These are phyloP conservation scores for Henckelia pumila DNA, from an alignment of 257 asterid genomes.

Conservation along the genomic window DNA sequence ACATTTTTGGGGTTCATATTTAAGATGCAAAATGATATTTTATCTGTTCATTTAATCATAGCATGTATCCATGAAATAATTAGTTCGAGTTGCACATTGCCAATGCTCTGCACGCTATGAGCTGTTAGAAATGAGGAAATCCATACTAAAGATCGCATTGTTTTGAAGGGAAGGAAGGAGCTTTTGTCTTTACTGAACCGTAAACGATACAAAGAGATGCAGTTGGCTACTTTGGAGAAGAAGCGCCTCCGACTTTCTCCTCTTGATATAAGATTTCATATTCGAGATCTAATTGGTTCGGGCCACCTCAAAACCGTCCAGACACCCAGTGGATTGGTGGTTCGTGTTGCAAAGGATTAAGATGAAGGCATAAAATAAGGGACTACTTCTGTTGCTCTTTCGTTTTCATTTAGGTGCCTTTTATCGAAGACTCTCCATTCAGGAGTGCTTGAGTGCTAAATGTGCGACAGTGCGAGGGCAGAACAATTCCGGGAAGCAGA, in stretches of 20 bases:
- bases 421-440: no score
- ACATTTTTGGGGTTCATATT: slow-evolving; percentile 4
- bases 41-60: neutral
- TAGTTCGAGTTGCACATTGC: no score
- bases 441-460: neutral
- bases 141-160: no score
- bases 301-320: slow-evolving; percentile 77
- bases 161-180: slow-evolving; percentile 82
- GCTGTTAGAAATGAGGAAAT: no score
- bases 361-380: slow-evolving; percentile 18
- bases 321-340: slow-evolving; percentile 73
- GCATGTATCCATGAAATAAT: no score
- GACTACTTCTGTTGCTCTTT: neutral
- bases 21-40: neutral
- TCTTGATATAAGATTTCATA: slow-evolving; percentile 91
- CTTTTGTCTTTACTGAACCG: slow-evolving; percentile 80
- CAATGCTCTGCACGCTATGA: no score
- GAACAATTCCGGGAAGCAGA: neutral
- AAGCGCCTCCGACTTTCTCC: slow-evolving; percentile 71
- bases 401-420: neutral
- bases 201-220: slow-evolving; percentile 78
- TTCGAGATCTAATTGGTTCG: slow-evolving; percentile 85
- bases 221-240: slow-evolving; percentile 72
- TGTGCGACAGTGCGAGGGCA: neutral
- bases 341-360: slow-evolving; percentile 69